Base-by-base conservation (phyloP, 2,329 filamentous ascomycete species). In the Aureobasidium sp. region DNA sequence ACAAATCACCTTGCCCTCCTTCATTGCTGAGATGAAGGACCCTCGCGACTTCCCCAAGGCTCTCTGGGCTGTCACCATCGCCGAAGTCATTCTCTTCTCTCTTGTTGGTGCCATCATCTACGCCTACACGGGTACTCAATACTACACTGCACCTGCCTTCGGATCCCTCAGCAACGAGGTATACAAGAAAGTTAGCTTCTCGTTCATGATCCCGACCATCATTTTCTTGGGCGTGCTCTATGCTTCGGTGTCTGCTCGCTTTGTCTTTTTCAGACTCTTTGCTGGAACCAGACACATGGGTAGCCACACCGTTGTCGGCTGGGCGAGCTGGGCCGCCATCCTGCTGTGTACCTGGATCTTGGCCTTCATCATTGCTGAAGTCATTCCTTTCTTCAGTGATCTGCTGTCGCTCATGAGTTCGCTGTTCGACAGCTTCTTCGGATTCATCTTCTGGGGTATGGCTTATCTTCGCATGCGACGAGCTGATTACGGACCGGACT, bases 121-220 rank as follows among this genome's bases (percentile, higher is more conserved):
- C 72, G 88, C 81, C n/a, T 96, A 90, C 72, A 91, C 89, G 0
- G 92, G 92, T 53, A 92, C 88, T 59, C 87, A 96, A 71, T 96
- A 96, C 79, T 90, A 91, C 77, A 92, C 88, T 0, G 80, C 89
- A 0, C 92, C 92, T 0, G 92, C 92, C 0, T 97, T 97, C 68
- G 91, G 91, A 12, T 92, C 90, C 0, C 79, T 97, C 26, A 82
- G 88, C 46, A 84, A 89, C 51, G 79, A 84, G 23, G 66, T 87
- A 1, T 94, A 87, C 77, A 91, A 94, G 78, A 96, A 96, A 78
- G 82, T 94, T 2, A 84, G 90, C 0, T 97, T 96, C 75, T 91
- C 88, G 13, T 96, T 97, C 78, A 96, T 96, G 91, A 88, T 97
- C 36, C 92, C 92, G 0, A 97, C 92, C 0, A 82, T 97, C 66